Base-by-base conservation (phyloP, 805 yeast genomes). In the Cyberlindnera bimundalis region DNA sequence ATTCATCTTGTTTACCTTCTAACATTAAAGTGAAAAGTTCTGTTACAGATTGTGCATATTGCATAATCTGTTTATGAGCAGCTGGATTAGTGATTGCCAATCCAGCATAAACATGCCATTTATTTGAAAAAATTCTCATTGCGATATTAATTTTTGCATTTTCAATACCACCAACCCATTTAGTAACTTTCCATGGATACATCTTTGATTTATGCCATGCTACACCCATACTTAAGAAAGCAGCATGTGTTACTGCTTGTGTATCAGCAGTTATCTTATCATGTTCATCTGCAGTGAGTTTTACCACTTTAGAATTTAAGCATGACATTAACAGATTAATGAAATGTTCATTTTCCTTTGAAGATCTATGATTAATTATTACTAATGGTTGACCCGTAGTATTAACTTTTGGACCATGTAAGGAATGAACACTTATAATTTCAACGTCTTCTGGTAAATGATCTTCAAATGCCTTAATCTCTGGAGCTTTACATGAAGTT, bases 61-160 rank as follows among this genome's bases (percentile, higher is more conserved):
- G 97, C 50, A 85, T 70, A 15, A 95, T 83, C 63, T 93, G 98
- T 29, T 74, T 77, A 56, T 91, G 97, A 1, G 98, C 97, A 31
- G 90, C 78, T 2, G 96, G 97, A 56, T 93, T 93, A 2, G 96
- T 84, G 51, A 93, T 91, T 9, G 98, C 97, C 54, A 93, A 70
- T 0, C 99, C 99, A 5, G 98, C 98, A 58, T 93, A 93, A 23
- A 93, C 98, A 61, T 93, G 99, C 95, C 96, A 93, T 64, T 90
- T 89, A 64, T 90, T 93, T 14, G 96, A 80, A 61, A 73, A 93
- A 37, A 93, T 93, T 48, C 99, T 71, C 59, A 93, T 65, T 1
- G 98, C 84, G 24, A 93, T 89, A 60, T 93, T 93, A 58, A 90
- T 85, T 55, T 93, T 93, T 13, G 96, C 98, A 60, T 93, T 91